These are phyloP conservation scores for Orbilia brochopaga DNA, from an alignment of 2,329 filamentous ascomycete genomes.

Conservation along the genomic window DNA sequence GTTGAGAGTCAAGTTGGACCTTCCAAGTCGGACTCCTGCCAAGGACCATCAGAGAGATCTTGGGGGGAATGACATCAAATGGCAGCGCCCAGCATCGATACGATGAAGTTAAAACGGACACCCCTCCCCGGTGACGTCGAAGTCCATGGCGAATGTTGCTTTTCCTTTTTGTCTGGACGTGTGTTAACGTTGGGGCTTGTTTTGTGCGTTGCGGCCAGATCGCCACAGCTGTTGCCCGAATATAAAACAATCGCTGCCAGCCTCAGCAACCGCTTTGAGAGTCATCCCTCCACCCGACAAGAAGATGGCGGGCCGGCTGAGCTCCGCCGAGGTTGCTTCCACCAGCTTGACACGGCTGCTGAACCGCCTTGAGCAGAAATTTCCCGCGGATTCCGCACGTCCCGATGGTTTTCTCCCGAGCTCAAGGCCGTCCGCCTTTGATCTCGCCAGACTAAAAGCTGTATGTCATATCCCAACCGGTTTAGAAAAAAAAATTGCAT, in stretches of 20 bases:
- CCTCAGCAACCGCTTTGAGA: not conserved
- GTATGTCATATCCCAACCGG: constrained; percentile 39
- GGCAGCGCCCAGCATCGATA: not conserved
- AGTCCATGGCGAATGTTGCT: constrained; percentile 8
- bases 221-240: constrained; percentile 32
- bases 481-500: not conserved
- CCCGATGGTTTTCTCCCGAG: constrained; percentile 23
- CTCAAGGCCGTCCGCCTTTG: constrained; percentile 46
- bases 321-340: constrained; percentile 37
- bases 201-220: constrained; percentile 48
- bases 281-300: constrained; percentile 1
- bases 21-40: not conserved
- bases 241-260: constrained; percentile 24
- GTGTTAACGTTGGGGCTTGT: not conserved
- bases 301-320: constrained; percentile 44
- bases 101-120: not conserved
- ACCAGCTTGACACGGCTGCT: constrained; percentile 47
- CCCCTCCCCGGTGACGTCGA: not conserved
- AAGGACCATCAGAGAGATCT: not conserved
- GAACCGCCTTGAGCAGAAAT: constrained; percentile 44
- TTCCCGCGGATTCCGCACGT: constrained; percentile 19
- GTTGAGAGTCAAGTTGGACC: not conserved
- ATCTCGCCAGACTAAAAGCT: constrained; percentile 45
- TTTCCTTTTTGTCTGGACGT: no score
- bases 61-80: constrained; percentile 32